phyloP scores from a whole-genome alignment of 75 land plant species.

The Picea glauca region DNA sequence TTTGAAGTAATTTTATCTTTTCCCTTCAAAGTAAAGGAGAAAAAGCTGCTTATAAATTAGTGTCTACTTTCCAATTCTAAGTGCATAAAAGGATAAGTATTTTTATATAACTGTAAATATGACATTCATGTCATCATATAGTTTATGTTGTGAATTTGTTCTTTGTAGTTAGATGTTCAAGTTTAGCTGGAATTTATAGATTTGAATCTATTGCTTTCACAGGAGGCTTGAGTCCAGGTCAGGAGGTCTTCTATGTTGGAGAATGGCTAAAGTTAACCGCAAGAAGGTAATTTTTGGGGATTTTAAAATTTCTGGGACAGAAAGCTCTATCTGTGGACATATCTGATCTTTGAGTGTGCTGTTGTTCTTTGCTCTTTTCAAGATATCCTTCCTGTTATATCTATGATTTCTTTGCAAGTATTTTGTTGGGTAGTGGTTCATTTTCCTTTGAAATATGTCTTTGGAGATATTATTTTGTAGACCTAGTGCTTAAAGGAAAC shows the following conservation, averaged over 20 bases:
- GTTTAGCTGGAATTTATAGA: background rate
- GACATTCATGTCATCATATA: background rate
- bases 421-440: background rate
- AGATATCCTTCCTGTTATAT: background rate
- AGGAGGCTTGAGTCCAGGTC: conserved; percentile 79
- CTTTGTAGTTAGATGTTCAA: background rate
- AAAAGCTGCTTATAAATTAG: background rate
- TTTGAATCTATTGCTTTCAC: conserved; percentile 6
- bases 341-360: background rate
- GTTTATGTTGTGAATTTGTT: background rate
- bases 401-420: background rate
- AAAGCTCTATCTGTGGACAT: background rate
- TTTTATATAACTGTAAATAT: background rate
- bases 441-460: background rate
- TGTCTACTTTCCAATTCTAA: background rate
- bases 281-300: conserved; percentile 42
- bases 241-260: conserved; percentile 70
- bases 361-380: too few relatives aligned
- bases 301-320: too few relatives aligned
- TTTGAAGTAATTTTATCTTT: too few relatives aligned
- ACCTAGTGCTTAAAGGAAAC: background rate
- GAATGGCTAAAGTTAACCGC: conserved; percentile 29
- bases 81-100: background rate
- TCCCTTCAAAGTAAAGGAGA: background rate
- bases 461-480: background rate